Evolutionary conservation across 805 yeast genomes (phyloP).

Genomic region (Schwanniomyces pseudopolymorphus): DNA sequence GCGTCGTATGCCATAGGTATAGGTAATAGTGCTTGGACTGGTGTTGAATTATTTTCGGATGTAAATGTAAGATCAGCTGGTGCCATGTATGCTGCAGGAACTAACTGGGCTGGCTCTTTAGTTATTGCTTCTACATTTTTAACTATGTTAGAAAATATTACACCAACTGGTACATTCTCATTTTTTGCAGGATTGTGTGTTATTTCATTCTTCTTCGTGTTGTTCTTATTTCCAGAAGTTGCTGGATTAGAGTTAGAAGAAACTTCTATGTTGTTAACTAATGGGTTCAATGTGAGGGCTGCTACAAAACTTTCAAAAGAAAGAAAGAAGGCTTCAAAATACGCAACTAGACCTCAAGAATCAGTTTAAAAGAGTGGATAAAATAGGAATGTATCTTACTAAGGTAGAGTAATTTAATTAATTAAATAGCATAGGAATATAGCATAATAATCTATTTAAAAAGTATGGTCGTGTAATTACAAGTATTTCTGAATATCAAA

Average conservation of each 20-base stretch:
- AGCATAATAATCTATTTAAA: neutral
- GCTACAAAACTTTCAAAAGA: conserved; percentile 39
- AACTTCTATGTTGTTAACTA: conserved; percentile 74
- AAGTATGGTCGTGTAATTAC: neutral
- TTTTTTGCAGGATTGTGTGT: conserved; percentile 82
- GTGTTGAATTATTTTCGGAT: conserved; percentile 92
- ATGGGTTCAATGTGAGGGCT: conserved; percentile 79
- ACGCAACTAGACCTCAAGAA: conserved; percentile 2
- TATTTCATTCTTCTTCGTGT: conserved; percentile 69
- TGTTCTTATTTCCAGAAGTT: conserved; percentile 88
- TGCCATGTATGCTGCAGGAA: conserved; percentile 84
- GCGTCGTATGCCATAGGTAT: conserved; percentile 92
- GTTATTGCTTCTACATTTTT: conserved; percentile 88
- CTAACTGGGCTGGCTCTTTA: conserved; percentile 94
- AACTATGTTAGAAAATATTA: conserved; percentile 89
- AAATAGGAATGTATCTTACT: neutral
- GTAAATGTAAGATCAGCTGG: conserved; percentile 87
- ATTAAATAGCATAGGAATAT: neutral
- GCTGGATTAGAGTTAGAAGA: conserved; percentile 90
- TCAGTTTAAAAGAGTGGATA: neutral
- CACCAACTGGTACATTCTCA: conserved; percentile 94
- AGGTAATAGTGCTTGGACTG: conserved; percentile 99
- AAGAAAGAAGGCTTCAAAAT: conserved; percentile 28
- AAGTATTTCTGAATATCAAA: neutral
- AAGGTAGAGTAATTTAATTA: neutral